Evolutionary conservation across 148 eudicot species (phyloP).

Genomic region (Arbutus unedo): DNA sequence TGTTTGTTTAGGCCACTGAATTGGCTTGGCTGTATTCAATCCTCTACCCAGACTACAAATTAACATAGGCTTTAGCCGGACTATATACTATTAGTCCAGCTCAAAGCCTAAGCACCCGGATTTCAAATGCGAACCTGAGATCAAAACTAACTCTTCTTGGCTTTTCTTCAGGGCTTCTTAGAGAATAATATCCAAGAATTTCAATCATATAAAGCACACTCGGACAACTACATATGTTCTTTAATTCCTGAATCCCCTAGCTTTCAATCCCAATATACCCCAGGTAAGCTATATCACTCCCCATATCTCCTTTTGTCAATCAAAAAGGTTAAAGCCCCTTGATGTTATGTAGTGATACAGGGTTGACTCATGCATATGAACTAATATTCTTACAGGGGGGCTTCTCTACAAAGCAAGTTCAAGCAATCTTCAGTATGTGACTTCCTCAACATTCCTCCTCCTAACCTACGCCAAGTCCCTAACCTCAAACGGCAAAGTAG

Average conservation of each 20-base stretch:
- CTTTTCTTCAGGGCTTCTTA: slow-evolving; percentile 50
- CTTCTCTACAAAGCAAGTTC: slow-evolving; percentile 62
- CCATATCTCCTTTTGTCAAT: background rate
- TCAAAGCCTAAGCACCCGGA: background rate
- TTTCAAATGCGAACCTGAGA: background rate
- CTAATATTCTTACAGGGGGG: slow-evolving; percentile 47
- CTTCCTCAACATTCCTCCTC: slow-evolving; percentile 66
- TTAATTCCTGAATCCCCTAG: slow-evolving; percentile 58
- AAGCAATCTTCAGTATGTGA: slow-evolving; percentile 90
- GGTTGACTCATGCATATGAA: background rate
- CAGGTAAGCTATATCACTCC: slow-evolving; percentile 35
- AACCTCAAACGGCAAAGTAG: slow-evolving; percentile 31
- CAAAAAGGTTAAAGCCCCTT: background rate
- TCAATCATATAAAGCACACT: slow-evolving; percentile 60
- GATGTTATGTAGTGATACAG: background rate
- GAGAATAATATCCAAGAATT: slow-evolving; percentile 49
- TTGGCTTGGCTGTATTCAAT: no score
- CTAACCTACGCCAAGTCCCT: slow-evolving; percentile 73
- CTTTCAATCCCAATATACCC: slow-evolving; percentile 75
- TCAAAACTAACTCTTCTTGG: background rate
- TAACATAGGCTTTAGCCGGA: background rate
- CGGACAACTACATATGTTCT: slow-evolving; percentile 82
- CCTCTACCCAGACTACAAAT: no score
- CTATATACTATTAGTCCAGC: background rate
- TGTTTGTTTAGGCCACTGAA: no score